Conservation (phyloP, 2,329 filamentous ascomycete genomes). For the Fusarium duplospermum region DNA sequence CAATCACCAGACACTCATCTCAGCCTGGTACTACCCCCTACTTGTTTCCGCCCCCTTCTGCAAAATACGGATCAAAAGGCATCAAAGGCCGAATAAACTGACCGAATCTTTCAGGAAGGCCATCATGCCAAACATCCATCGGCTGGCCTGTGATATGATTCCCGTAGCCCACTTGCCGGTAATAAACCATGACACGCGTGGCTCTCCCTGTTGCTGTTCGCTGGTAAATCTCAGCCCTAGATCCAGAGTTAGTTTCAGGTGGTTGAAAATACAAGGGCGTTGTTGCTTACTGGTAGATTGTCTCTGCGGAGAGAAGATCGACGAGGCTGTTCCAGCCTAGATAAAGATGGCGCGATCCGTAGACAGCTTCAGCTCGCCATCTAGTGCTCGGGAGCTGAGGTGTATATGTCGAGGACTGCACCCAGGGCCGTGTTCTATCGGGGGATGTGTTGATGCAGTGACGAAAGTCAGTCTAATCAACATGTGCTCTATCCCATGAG, state of each 20-base stretch:
- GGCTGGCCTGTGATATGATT: neutral
- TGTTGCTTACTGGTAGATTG: neutral
- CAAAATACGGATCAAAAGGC: neutral
- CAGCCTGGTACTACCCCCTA: neutral
- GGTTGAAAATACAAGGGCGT: neutral
- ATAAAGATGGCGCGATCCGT: neutral
- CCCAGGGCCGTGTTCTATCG: neutral
- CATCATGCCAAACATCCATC: constrained; percentile 3
- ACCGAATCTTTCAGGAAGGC: constrained; percentile 2
- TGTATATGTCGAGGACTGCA: neutral
- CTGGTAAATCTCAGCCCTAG: constrained; percentile 4
- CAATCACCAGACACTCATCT: neutral
- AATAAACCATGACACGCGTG: neutral
- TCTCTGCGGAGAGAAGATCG: neutral
- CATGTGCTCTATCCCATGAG: neutral
- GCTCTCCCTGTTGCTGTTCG: neutral
- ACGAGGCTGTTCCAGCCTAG: neutral
- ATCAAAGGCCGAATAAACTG: constrained; percentile 10
- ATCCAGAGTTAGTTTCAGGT: neutral
- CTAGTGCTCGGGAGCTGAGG: neutral
- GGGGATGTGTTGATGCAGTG: neutral
- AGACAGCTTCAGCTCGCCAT: neutral
- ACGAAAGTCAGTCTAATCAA: neutral
- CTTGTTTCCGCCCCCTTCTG: neutral
- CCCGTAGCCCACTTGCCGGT: neutral